phyloP scores from a whole-genome alignment of 2,329 filamentous ascomycete genomes.

The Botrytis squamosa region DNA sequence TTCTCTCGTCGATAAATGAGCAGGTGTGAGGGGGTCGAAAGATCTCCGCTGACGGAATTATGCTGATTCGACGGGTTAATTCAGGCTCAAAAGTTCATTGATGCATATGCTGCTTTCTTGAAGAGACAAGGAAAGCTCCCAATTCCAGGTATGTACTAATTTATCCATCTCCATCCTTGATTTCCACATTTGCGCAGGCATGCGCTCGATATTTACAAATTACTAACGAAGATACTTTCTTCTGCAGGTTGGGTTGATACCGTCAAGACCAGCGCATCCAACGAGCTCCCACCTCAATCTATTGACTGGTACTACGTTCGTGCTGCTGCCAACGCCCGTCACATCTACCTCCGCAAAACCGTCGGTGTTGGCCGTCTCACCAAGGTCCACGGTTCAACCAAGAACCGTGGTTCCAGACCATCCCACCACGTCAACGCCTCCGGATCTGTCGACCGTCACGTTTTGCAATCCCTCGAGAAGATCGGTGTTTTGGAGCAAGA shows the following conservation, averaged over 20 bases:
- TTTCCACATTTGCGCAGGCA: not conserved
- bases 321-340: slow-evolving; percentile 90
- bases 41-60: slow-evolving; percentile 72
- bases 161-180: not conserved
- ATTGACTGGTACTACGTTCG: slow-evolving; percentile 96
- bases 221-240: slow-evolving; percentile 4
- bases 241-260: slow-evolving; percentile 94
- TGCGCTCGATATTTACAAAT: not conserved
- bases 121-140: slow-evolving; percentile 93
- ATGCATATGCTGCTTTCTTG: slow-evolving; percentile 82
- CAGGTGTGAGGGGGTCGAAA: slow-evolving; percentile 71
- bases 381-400: slow-evolving; percentile 93
- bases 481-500: slow-evolving; percentile 97
- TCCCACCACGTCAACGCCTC: slow-evolving; percentile 94
- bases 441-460: slow-evolving; percentile 94
- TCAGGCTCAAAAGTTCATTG: slow-evolving; percentile 86
- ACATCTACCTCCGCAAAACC: slow-evolving; percentile 99
- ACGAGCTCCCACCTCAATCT: slow-evolving; percentile 97
- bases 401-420: slow-evolving; percentile 93
- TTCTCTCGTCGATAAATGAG: slow-evolving; percentile 44
- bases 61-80: slow-evolving; percentile 57
- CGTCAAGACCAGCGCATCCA: slow-evolving; percentile 95
- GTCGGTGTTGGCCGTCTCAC: slow-evolving; percentile 97
- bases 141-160: slow-evolving; percentile 71
- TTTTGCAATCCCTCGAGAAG: slow-evolving; percentile 97